Percentiles rank a stretch among this genome's conserved stretches.
Conservation (phyloP, 2,329 filamentous ascomycete species). For the Pseudodiploospora longispora region DNA sequence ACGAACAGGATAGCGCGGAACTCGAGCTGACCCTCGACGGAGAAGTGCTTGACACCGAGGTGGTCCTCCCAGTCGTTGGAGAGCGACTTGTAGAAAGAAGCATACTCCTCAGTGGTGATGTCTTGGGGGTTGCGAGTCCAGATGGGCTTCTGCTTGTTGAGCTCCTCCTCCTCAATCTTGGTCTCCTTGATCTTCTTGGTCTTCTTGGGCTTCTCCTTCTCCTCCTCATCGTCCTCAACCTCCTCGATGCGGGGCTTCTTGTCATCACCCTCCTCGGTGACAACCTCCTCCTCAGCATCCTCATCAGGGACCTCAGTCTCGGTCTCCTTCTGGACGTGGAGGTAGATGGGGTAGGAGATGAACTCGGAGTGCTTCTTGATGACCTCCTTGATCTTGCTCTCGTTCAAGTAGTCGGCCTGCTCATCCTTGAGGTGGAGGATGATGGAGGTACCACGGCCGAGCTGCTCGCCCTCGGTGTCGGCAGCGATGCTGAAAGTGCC, state of each 20-base stretch:
- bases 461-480: constrained; percentile 82
- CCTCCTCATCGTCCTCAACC: constrained; percentile 77
- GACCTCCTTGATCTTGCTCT: constrained; percentile 99
- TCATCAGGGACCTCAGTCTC: constrained; percentile 98
- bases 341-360: constrained; percentile 99
- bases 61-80: constrained; percentile 99
- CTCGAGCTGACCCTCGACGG: constrained; percentile 98
- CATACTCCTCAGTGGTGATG: constrained; percentile 94
- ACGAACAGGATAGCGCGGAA: constrained; percentile 99
- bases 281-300: constrained; percentile 68
- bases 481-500: constrained; percentile 91
- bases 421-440: constrained; percentile 99
- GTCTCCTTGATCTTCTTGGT: constrained; percentile 99
- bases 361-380: constrained; percentile 99
- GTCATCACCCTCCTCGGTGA: constrained; percentile 66
- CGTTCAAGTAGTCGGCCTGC: constrained; percentile 96
- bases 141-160: constrained; percentile 99
- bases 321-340: constrained; percentile 97
- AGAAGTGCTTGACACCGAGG: constrained; percentile 99
- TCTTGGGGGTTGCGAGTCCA: constrained; percentile 98
- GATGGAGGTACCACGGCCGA: constrained; percentile 95
- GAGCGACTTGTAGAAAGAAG: constrained; percentile 98
- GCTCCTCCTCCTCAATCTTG: constrained; percentile 97
- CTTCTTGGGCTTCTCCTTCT: constrained; percentile 88
- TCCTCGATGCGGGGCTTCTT: constrained; percentile 97